Base-by-base conservation (phyloP, 2,329 filamentous ascomycete species). In the Paracoccidioides lutzii region DNA sequence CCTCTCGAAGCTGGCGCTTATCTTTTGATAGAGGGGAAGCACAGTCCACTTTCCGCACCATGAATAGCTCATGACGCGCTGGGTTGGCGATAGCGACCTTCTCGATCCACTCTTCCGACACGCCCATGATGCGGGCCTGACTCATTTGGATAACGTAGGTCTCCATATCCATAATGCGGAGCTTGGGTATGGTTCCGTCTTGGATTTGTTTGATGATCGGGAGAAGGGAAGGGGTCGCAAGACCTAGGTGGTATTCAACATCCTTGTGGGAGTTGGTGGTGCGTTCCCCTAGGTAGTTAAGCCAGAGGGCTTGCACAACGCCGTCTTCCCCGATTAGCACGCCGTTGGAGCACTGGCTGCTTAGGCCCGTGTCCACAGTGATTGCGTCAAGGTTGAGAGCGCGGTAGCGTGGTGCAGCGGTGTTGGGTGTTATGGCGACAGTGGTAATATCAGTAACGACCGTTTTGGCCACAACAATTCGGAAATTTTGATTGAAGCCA, bases 391-490 rank as follows among this genome's bases (percentile, higher is more conserved):
- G 82, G 64, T 98, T 97, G 65, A 95, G 87, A 22, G 93, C 93
- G 3, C 94, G 83, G 68, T 98, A 98, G 59, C 93, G 81, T 4
- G 93, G 93, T 5, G 93, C 91, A 1, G 89, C 83, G 0, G 88
- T 85, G 71, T 95, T 97, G 32, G 93, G 90, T 0, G 93, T 94
- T 59, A 98, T 97, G 0, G 90, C 89, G 3, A 97, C 93, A 2
- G 93, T 93, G 9, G 91, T 97, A 65, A 98, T 94, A 69, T 98
- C 93, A 0, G 94, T 98, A 12, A 98, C 90, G 0, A 87, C 89
- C 0, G 93, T 97, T 63, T 95, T 90, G 4, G 90, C 88, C 63
- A 96, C 88, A 3, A 97, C 91, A 43, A 96, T 88, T 40, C 91
- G 83, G 59, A 91, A 85, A 61, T 96, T 97, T 62, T 94, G 85